Percentiles rank a stretch among this genome's conserved stretches.
Evolutionary conservation across 805 yeast species (phyloP).

Genomic region (Wickerhamomyces queroliae): DNA sequence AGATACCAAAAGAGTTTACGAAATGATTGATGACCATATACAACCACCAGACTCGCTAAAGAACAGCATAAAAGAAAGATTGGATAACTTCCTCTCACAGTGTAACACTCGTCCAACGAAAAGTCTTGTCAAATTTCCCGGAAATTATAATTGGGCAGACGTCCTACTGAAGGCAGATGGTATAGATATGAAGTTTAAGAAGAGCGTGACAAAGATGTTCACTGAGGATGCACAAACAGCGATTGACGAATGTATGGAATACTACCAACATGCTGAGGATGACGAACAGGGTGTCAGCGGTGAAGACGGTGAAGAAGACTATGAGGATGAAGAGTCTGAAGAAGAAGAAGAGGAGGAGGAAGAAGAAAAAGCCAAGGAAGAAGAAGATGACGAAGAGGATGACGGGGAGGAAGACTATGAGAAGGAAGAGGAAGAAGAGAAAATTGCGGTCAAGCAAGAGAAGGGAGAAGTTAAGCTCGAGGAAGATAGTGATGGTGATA

Average conservation of each 20-base stretch:
- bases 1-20: neutral
- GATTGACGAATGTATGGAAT: no score
- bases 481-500: neutral
- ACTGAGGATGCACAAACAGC: neutral
- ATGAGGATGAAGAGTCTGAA: neutral
- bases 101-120: no score
- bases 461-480: neutral
- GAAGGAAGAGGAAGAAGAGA: neutral
- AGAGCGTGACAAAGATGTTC: neutral
- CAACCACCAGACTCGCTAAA: neutral
- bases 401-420: slow-evolving; percentile 3
- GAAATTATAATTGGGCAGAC: neutral
- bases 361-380: neutral
- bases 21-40: neutral
- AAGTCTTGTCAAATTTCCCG: no score
- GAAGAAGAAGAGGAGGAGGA: neutral
- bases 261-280: neutral
- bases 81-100: neutral
- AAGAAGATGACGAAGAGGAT: neutral
- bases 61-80: neutral
- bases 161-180: neutral
- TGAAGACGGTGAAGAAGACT: neutral
- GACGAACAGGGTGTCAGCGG: no score
- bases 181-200: neutral
- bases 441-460: neutral